A percentile compares a stretch with the other conserved stretches of the same genome.
Evolutionary conservation across 345 rosid species (phyloP).

Genomic region (Alliaria petiolata): DNA sequence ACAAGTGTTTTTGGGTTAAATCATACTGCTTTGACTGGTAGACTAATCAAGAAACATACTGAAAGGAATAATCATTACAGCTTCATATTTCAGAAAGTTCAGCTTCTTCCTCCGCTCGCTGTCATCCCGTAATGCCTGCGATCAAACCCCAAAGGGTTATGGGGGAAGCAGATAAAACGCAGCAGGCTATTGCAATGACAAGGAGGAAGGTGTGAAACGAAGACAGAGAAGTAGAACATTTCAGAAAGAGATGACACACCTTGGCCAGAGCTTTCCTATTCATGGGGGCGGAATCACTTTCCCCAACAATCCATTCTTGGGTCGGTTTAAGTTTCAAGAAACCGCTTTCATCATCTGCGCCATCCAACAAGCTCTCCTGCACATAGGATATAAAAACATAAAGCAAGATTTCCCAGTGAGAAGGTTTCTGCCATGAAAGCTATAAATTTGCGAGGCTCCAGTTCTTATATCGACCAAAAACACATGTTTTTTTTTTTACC

Average conservation of each 20-base stretch:
- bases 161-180: not conserved
- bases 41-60: slow-evolving; percentile 33
- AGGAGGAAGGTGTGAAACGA: not conserved
- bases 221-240: not conserved
- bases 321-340: slow-evolving; percentile 73
- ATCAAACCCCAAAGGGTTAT: slow-evolving; percentile 23
- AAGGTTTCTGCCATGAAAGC: not conserved
- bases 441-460: too few relatives aligned
- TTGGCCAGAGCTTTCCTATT: slow-evolving; percentile 66
- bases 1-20: not conserved
- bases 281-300: slow-evolving; percentile 53
- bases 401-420: not conserved
- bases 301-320: slow-evolving; percentile 71
- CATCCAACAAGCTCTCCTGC: slow-evolving; percentile 38
- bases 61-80: slow-evolving; percentile 58
- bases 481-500: not conserved
- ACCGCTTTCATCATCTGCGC: slow-evolving; percentile 50
- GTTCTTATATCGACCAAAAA: too few relatives aligned
- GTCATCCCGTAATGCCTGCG: slow-evolving; percentile 69
- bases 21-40: slow-evolving; percentile 3
- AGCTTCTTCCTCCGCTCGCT: slow-evolving; percentile 81
- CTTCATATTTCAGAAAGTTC: slow-evolving; percentile 84
- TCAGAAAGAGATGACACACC: slow-evolving; percentile 34
- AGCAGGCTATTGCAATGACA: not conserved
- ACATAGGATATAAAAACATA: slow-evolving; percentile 8